Percentiles rank a stretch among this genome's conserved stretches.
phyloP scores from a whole-genome alignment of 176 grass and related monocot species.

The Triticum turgidum region DNA sequence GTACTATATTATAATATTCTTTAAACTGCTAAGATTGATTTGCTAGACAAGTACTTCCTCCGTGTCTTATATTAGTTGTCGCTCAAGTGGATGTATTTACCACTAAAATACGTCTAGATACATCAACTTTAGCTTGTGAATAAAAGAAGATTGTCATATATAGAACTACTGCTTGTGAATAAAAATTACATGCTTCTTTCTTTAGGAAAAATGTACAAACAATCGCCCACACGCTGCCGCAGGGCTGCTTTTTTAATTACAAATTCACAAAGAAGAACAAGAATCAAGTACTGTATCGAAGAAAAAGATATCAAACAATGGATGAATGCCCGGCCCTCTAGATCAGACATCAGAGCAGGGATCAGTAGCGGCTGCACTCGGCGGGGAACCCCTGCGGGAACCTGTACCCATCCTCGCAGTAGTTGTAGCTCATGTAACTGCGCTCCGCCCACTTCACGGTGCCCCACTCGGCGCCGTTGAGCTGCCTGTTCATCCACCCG shows the following conservation, averaged over 20 bases:
- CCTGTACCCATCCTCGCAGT: constrained; percentile 3
- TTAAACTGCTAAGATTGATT: too few relatives aligned
- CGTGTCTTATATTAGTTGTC: too few relatives aligned
- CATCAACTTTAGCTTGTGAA: too few relatives aligned
- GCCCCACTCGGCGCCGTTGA: neutral
- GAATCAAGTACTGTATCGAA: neutral
- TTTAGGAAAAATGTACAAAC: neutral
- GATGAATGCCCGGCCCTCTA: neutral
- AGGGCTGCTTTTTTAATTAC: neutral
- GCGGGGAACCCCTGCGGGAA: constrained; percentile 22
- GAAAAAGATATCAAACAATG: neutral
- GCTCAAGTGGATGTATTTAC: too few relatives aligned
- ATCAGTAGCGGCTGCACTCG: constrained; percentile 8
- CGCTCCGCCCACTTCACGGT: neutral
- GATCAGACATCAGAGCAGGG: neutral
- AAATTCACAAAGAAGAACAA: neutral
- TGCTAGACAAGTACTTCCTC: too few relatives aligned
- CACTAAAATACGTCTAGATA: too few relatives aligned
- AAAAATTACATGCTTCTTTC: neutral
- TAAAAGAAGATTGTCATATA: neutral
- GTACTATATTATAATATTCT: too few relatives aligned
- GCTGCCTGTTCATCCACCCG: neutral
- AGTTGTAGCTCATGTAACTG: constrained; percentile 14
- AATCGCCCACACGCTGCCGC: neutral
- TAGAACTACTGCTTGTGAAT: neutral